Evolutionary conservation across 257 asterid species (phyloP).

Genomic region (Coffea eugenioides): DNA sequence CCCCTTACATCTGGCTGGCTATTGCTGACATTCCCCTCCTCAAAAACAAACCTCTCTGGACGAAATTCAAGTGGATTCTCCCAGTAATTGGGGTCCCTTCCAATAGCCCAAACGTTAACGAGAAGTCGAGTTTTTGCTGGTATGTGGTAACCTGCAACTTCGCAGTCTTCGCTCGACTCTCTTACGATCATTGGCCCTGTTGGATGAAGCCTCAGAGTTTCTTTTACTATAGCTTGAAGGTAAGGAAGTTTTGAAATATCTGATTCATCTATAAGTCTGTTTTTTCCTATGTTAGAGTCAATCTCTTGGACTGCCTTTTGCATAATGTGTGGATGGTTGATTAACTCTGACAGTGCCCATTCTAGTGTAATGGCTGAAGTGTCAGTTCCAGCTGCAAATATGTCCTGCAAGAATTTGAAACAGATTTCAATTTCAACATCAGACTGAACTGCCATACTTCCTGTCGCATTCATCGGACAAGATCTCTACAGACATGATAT

Average conservation of each 20-base stretch:
- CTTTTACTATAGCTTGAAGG: constrained; percentile 68
- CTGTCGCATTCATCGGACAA: too few relatives aligned
- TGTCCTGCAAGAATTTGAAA: constrained; percentile 42
- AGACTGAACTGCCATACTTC: not conserved
- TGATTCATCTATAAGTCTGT: constrained; percentile 53
- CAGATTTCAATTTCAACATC: not conserved
- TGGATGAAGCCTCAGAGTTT: constrained; percentile 79
- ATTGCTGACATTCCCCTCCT: constrained; percentile 26
- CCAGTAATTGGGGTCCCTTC: constrained; percentile 63
- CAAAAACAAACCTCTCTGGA: constrained; percentile 58
- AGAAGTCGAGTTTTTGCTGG: constrained; percentile 53
- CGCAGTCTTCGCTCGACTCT: constrained; percentile 52
- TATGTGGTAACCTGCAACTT: constrained; percentile 43
- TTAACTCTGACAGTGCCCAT: constrained; percentile 81
- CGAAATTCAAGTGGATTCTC: constrained; percentile 54
- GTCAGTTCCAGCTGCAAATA: constrained; percentile 76
- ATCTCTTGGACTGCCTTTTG: constrained; percentile 54
- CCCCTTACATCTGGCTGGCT: constrained; percentile 66
- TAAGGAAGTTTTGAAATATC: constrained; percentile 59
- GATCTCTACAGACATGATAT: too few relatives aligned
- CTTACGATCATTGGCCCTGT: constrained; percentile 61
- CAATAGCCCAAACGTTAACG: constrained; percentile 71
- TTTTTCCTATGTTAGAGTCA: constrained; percentile 37
- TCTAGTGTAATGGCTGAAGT: constrained; percentile 23
- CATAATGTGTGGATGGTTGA: constrained; percentile 57